A percentile compares a stretch with the other conserved stretches of the same genome.
Conservation (phyloP, 2,329 filamentous ascomycete genomes). For the Rutstroemia sp. region DNA sequence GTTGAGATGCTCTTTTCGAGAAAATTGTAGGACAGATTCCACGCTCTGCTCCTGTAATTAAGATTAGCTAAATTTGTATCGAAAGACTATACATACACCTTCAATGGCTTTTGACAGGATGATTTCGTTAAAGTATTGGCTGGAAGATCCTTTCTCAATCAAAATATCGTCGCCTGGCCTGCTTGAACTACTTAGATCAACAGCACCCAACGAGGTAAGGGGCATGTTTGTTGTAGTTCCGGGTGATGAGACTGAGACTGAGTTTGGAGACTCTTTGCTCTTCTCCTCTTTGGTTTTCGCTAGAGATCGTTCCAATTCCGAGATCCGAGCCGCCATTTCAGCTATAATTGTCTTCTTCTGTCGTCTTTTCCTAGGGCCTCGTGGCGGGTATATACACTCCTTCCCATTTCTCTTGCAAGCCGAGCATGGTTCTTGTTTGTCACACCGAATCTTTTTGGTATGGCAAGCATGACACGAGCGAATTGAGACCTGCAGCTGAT, state of each 20-base stretch:
- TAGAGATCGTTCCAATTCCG: background rate
- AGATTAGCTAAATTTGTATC: background rate
- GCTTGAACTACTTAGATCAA: background rate
- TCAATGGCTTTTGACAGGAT: background rate
- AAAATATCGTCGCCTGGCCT: background rate
- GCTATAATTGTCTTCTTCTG: background rate
- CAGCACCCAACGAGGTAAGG: background rate
- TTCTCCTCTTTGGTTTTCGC: background rate
- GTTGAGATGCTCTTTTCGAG: background rate
- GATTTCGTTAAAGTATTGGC: background rate
- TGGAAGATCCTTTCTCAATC: background rate
- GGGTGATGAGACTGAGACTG: no score
- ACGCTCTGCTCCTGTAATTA: background rate
- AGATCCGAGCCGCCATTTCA: background rate
- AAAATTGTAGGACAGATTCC: background rate
- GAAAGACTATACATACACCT: background rate
- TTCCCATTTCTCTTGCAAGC: background rate
- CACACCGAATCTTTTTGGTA: background rate
- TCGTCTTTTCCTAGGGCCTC: background rate
- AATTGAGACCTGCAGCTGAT: no score
- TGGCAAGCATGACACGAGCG: background rate
- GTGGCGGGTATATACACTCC: background rate
- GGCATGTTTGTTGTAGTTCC: no score
- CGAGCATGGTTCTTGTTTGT: background rate
- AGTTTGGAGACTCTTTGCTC: no score